phyloP scores from a whole-genome alignment of 345 rosid genomes.

The Pugionium dolabratum region DNA sequence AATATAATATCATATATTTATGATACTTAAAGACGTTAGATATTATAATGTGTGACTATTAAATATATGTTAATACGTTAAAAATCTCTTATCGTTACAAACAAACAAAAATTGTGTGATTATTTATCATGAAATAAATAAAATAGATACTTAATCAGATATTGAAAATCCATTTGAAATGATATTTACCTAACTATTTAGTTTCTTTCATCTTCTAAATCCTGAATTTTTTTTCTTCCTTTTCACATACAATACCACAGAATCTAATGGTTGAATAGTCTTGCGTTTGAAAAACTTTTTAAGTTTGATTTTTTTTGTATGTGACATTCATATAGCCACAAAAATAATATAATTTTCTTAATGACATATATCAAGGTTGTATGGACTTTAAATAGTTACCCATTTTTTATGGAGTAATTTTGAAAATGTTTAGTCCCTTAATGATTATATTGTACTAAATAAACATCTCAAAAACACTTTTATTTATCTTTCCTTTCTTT shows the following conservation, averaged over 20 bases:
- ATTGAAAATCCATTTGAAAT: not conserved
- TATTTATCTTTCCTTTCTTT: not conserved
- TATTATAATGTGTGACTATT: not conserved
- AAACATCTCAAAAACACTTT: not conserved
- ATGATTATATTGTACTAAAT: conserved; percentile 39
- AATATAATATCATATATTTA: not conserved
- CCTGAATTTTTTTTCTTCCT: not conserved
- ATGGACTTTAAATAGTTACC: not conserved
- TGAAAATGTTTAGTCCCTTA: conserved; percentile 12
- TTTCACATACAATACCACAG: conserved; percentile 7
- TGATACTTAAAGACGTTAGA: not conserved
- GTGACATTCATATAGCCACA: not conserved
- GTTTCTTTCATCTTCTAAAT: not conserved
- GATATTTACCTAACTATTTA: not conserved
- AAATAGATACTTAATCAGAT: too few relatives aligned
- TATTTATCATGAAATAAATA: not conserved
- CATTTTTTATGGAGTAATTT: not conserved
- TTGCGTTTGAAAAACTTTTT: not conserved
- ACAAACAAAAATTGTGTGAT: not conserved
- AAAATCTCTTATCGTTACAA: not conserved
- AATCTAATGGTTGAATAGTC: conserved; percentile 25
- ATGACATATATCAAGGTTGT: conserved; percentile 19
- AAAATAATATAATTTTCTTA: not conserved
- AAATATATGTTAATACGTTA: not conserved
- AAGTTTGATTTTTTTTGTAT: conserved; percentile 14